These are phyloP conservation scores for Hondaea fermentalgiana DNA, from an alignment of 108 stramenopile genomes.

Conservation along the genomic window DNA sequence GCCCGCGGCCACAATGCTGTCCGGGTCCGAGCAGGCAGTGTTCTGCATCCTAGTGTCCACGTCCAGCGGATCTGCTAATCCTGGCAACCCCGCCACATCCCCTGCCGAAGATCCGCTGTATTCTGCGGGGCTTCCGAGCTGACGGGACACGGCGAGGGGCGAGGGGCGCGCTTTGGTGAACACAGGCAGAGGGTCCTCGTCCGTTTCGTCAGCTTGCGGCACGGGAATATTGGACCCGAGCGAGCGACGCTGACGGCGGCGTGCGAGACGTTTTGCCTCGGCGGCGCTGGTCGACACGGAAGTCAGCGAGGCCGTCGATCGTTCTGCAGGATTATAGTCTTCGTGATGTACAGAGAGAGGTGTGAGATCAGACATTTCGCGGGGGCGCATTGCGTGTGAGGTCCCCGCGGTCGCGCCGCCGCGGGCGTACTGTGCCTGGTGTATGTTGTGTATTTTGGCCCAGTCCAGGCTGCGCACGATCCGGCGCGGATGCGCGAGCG, in stretches of 20 bases:
- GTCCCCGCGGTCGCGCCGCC: background rate
- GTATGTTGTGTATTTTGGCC: background rate
- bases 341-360: background rate
- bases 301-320: background rate
- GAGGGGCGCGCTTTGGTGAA: background rate
- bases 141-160: background rate
- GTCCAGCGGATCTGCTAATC: no score
- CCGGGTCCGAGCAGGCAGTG: background rate
- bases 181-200: background rate
- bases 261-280: background rate
- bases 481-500: background rate
- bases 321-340: background rate
- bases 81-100: no score
- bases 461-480: slow-evolving; percentile 15
- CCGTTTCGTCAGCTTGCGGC: background rate
- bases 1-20: no score
- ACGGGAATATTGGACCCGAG: background rate
- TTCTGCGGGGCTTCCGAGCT: no score
- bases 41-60: background rate
- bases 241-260: background rate
- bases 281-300: background rate
- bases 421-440: background rate
- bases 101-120: no score
- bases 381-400: background rate
- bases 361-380: background rate